These are phyloP conservation scores for Cladosporium phlei DNA, from an alignment of 2,329 filamentous ascomycete species.

Conservation along the genomic window DNA sequence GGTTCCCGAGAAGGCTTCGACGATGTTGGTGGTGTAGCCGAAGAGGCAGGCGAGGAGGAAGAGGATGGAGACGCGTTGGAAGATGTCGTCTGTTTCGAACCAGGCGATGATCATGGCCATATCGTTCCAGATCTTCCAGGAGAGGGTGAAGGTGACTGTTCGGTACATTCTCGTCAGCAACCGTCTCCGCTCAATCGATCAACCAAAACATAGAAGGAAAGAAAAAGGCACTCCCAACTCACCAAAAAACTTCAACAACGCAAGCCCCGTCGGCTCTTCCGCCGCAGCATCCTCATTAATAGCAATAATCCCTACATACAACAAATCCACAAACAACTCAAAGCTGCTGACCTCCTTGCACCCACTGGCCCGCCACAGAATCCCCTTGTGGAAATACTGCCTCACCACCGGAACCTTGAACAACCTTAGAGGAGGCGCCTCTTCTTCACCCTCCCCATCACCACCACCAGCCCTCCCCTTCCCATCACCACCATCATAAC, in stretches of 20 bases:
- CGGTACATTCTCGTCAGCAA: neutral
- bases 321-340: conserved; percentile 53
- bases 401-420: conserved; percentile 57
- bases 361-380: conserved; percentile 58
- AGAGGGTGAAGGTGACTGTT: conserved; percentile 52
- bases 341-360: conserved; percentile 59
- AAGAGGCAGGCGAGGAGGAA: conserved; percentile 59
- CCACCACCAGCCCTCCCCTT: neutral
- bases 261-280: conserved; percentile 51
- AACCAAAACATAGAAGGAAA: too few species aligned
- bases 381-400: conserved; percentile 62
- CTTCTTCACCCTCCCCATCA: conserved; percentile 21
- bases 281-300: conserved; percentile 59
- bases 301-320: conserved; percentile 61
- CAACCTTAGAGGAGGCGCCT: conserved; percentile 45
- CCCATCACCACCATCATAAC: conserved; percentile 24
- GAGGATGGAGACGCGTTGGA: conserved; percentile 55
- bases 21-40: conserved; percentile 61
- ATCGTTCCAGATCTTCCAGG: conserved; percentile 62
- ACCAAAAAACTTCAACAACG: conserved; percentile 54
- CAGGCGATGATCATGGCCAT: conserved; percentile 54
- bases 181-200: too few species aligned
- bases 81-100: conserved; percentile 59
- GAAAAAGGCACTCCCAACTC: too few species aligned
- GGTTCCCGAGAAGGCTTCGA: conserved; percentile 50